Evolutionary conservation across 768 basidiomycete species (phyloP).

Genomic region (Daedaleopsis nitida): DNA sequence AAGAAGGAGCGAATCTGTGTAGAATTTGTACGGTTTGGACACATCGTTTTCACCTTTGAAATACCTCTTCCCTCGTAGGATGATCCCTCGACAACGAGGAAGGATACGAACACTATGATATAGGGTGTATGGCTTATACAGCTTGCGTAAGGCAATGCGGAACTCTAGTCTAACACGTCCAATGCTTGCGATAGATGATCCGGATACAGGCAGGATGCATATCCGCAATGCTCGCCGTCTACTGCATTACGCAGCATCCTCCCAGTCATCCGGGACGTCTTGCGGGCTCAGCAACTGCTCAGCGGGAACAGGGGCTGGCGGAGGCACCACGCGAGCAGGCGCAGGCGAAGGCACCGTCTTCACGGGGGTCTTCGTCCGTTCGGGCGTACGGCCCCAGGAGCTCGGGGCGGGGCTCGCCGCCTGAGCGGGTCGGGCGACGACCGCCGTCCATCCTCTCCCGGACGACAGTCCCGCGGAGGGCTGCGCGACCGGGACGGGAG

Average conservation of each 20-base stretch:
- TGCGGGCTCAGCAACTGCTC: slow-evolving; percentile 9
- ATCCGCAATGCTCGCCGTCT: too few relatives aligned
- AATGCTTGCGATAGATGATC: background rate
- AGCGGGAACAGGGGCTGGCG: slow-evolving; percentile 9
- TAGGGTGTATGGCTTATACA: background rate
- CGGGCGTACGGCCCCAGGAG: slow-evolving; percentile 16
- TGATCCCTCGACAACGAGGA: too few relatives aligned
- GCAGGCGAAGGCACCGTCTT: slow-evolving; percentile 16
- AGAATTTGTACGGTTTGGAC: background rate
- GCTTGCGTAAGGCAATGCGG: background rate
- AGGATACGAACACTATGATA: background rate
- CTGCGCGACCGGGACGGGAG: slow-evolving; percentile 11
- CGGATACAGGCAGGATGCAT: background rate
- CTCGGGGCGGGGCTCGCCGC: slow-evolving; percentile 13
- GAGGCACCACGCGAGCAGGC: slow-evolving; percentile 2
- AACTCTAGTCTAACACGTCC: background rate
- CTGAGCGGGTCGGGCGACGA: slow-evolving; percentile 29
- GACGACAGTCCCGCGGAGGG: background rate
- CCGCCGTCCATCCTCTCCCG: slow-evolving; percentile 36
- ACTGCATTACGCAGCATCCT: slow-evolving; percentile 45
- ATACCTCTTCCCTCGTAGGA: too few relatives aligned
- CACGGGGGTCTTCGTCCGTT: slow-evolving; percentile 9
- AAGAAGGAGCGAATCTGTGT: background rate
- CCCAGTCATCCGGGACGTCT: slow-evolving; percentile 56
- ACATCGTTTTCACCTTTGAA: too few relatives aligned